Base-by-base conservation (phyloP, 2,329 filamentous ascomycete genomes). In the Trichophaea hybrida region DNA sequence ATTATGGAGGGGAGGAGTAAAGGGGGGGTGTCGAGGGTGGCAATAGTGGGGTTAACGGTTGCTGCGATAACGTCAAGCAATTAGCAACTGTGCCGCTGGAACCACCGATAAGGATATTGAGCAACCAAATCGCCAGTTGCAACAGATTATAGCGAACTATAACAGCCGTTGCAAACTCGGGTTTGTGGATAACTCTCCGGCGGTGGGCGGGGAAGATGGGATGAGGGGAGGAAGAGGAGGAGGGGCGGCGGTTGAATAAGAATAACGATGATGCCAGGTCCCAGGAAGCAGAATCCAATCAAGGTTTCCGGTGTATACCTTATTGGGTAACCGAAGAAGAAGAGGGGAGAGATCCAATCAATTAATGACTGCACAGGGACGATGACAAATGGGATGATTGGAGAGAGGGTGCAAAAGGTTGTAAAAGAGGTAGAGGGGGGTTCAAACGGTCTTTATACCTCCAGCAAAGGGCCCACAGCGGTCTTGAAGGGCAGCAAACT, bases 21-120 rank as follows among this genome's bases (percentile, higher is more conserved):
- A 24, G 38, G 46, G 44, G 46, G 56, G 15, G 34, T 38, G 32
- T 15, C 17, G 51, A 13, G 33, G 51, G 32, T 54, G 2, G 17
- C 55, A 50, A 59, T 51, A 57, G 56, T 53, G 58, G 58, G 54
- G 15, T 46, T 46, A 59, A 58, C 50, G 50, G 57, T 60, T 57
- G 60, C 60, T 34, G 43, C 55, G 62, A 64, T 64, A 64, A 64
- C 60, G 62, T 64, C 62, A 65, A 61, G 56, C 50, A 54, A 65
- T 65, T 65, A 63, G 61, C 63, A 65, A 58, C 56, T 53, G 24
- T 7, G 40, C 40, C 12, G 40, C n/a, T 17, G 13, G n/a, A 13
- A 58, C 38, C 46, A 50, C 50, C 59, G 61, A 64, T 64, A 64
- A 24, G 24, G 24, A 3, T 24, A 24, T 24, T 1, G 24, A 24